A percentile compares a stretch with the other conserved stretches of the same genome.
Evolutionary conservation across 2,329 filamentous ascomycete genomes (phyloP).

Genomic region (Canariomyces notabilis): DNA sequence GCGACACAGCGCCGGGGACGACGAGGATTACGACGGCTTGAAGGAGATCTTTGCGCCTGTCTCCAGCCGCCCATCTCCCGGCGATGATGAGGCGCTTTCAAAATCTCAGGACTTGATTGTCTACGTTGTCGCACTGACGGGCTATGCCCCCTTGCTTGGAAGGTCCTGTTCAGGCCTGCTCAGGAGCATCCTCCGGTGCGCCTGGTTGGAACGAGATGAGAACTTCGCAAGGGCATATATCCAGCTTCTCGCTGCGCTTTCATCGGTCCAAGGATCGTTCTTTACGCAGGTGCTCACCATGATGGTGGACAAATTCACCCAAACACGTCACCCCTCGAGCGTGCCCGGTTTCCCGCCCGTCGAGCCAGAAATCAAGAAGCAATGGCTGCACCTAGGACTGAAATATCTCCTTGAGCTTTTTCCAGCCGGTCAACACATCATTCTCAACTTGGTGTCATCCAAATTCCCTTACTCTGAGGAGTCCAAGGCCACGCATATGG

Average conservation of each 20-base stretch:
- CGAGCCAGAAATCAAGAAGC: conserved; percentile 59
- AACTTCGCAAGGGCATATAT: conserved; percentile 63
- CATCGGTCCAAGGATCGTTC: conserved; percentile 78
- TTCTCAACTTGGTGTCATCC: conserved; percentile 60
- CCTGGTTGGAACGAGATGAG: conserved; percentile 61
- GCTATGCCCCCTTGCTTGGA: conserved; percentile 55
- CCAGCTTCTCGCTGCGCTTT: conserved; percentile 64
- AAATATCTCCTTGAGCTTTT: conserved; percentile 74
- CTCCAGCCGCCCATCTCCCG: conserved; percentile 32
- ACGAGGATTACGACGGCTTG: conserved; percentile 56
- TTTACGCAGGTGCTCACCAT: conserved; percentile 69
- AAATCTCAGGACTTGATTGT: conserved; percentile 53
- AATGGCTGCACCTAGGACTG: conserved; percentile 70
- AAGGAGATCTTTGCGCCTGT: conserved; percentile 55
- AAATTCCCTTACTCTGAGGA: conserved; percentile 77
- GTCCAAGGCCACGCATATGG: conserved; percentile 70
- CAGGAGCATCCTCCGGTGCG: conserved; percentile 52
- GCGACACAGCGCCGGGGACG: conserved; percentile 51
- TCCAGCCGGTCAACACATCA: conserved; percentile 67
- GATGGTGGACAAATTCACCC: conserved; percentile 73
- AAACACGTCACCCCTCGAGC: conserved; percentile 39
- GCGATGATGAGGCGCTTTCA: conserved; percentile 38
- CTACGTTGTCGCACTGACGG: conserved; percentile 59
- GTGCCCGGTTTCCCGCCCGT: conserved; percentile 55
- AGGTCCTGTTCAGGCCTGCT: conserved; percentile 56